These are phyloP conservation scores for Pyrenochaeta sp. DNA, from an alignment of 2,329 filamentous ascomycete genomes.

Conservation along the genomic window DNA sequence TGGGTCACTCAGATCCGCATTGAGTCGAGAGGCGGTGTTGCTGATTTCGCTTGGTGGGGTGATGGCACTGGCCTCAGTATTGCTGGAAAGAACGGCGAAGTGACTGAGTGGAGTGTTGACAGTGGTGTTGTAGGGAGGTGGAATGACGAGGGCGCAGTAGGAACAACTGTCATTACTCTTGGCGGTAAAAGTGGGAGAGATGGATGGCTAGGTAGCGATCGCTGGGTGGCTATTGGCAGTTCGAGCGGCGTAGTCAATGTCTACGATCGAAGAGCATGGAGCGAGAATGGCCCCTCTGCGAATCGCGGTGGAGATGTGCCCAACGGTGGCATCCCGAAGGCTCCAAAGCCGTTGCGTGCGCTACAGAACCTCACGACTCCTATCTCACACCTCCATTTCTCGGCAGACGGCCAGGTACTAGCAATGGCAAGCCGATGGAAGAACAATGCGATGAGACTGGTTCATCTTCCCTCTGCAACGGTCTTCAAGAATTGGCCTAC, in stretches of 20 bases:
- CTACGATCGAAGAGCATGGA: slow-evolving; percentile 80
- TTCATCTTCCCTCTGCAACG: slow-evolving; percentile 89
- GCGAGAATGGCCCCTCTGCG: slow-evolving; percentile 38
- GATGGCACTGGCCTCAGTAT: slow-evolving; percentile 83
- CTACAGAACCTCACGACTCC: slow-evolving; percentile 90
- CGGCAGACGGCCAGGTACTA: slow-evolving; percentile 87
- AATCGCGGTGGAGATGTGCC: slow-evolving; percentile 26
- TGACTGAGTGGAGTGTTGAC: slow-evolving; percentile 85
- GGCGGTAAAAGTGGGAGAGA: slow-evolving; percentile 73
- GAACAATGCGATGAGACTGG: slow-evolving; percentile 84
- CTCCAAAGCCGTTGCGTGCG: slow-evolving; percentile 74
- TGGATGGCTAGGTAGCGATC: slow-evolving; percentile 72
- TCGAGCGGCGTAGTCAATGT: slow-evolving; percentile 90
- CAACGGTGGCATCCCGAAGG: slow-evolving; percentile 63
- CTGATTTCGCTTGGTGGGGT: slow-evolving; percentile 93
- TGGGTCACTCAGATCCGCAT: slow-evolving; percentile 86
- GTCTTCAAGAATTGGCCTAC: slow-evolving; percentile 99
- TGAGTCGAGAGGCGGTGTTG: slow-evolving; percentile 81
- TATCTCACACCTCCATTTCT: slow-evolving; percentile 80
- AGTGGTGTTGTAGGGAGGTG: slow-evolving; percentile 79
- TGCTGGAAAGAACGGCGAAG: slow-evolving; percentile 83
- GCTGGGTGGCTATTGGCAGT: slow-evolving; percentile 89
- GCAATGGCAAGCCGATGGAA: slow-evolving; percentile 87
- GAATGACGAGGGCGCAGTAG: slow-evolving; percentile 88
- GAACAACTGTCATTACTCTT: slow-evolving; percentile 80